These are phyloP conservation scores for Hortiboletus campestris DNA, from an alignment of 768 basidiomycete genomes.

Conservation along the genomic window DNA sequence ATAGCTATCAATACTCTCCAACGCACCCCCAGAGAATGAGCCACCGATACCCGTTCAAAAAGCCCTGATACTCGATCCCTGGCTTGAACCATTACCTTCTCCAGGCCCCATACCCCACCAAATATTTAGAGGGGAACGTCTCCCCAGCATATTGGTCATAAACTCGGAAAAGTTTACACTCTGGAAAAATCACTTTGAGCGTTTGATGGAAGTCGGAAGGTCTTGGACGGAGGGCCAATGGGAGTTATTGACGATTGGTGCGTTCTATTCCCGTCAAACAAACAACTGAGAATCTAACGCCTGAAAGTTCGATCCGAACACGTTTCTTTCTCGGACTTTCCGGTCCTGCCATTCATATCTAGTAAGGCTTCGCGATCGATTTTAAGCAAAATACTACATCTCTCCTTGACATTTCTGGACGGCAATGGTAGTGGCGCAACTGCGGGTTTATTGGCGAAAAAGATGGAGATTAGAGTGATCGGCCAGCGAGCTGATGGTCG, in stretches of 20 bases:
- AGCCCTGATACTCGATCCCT: slow-evolving; percentile 74
- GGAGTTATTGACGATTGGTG: slow-evolving; percentile 50
- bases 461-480: slow-evolving; percentile 21
- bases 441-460: slow-evolving; percentile 6
- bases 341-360: slow-evolving; percentile 19
- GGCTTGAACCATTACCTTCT: slow-evolving; percentile 72
- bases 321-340: slow-evolving; percentile 31
- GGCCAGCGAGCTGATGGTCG: slow-evolving; percentile 25
- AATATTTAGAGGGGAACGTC: slow-evolving; percentile 4
- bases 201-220: slow-evolving; percentile 51
- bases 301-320: slow-evolving; percentile 25
- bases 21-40: slow-evolving; percentile 41
- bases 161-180: slow-evolving; percentile 78
- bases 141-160: slow-evolving; percentile 57
- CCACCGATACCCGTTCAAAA: slow-evolving; percentile 51
- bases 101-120: slow-evolving; percentile 44
- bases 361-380: slow-evolving; percentile 20
- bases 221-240: slow-evolving; percentile 51
- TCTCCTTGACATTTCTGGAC: slow-evolving; percentile 27
- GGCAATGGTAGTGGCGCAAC: not conserved
- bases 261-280: slow-evolving; percentile 8
- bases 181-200: slow-evolving; percentile 72
- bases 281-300: not conserved
- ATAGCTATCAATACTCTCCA: slow-evolving; percentile 58
- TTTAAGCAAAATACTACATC: slow-evolving; percentile 19